Base-by-base conservation (phyloP, 1,139 yeast species). In the Taphrina populina region DNA sequence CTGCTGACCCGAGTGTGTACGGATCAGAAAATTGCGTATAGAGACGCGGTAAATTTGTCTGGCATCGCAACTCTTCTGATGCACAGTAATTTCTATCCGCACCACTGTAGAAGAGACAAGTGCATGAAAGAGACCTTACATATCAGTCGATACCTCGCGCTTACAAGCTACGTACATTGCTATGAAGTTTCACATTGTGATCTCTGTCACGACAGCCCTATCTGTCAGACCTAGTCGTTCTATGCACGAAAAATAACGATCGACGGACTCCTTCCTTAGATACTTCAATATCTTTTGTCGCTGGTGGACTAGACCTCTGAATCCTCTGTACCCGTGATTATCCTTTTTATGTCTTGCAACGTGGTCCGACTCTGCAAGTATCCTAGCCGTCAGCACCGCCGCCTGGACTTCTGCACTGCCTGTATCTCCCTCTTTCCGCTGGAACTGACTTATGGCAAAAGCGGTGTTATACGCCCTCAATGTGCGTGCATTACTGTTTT, bases 351-450 rank as follows among this genome's bases (percentile, higher is more conserved):
- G 76, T 56, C 77, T 76, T 66, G 82, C 82, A 59, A 85, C 77
- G 66, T 88, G 96, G 39, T 79, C 77, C 74, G 85, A 85, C 58
- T 87, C 75, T 64, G 80, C 83, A 62, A 84, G 88, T 63, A 90
- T 87, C 65, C 81, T 79, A 56, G 86, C 82, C 0, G 97, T 88
- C 71, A 84, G 73, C 30, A 86, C 78, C 1, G 96, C 97, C 0
- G 97, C 96, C 70, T 88, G 96, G 24, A 90, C 96, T 71, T 90
- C 97, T 49, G 95, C 82, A 0, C 95, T 86, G 1, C 95, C 96
- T 0, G 96, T 87, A 68, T 90, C 97, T 52, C 95, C 96, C 52
- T 83, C 88, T 61, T 78, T 77, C 66, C 96, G 78, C 64, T 80
- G 82, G 69, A 90, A 88, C 70, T 88, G 96, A 62, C 78, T 72